A percentile compares a stretch with the other conserved stretches of the same genome.
Conservation (phyloP, 208 protist species). For the Lotmaria passim region DNA sequence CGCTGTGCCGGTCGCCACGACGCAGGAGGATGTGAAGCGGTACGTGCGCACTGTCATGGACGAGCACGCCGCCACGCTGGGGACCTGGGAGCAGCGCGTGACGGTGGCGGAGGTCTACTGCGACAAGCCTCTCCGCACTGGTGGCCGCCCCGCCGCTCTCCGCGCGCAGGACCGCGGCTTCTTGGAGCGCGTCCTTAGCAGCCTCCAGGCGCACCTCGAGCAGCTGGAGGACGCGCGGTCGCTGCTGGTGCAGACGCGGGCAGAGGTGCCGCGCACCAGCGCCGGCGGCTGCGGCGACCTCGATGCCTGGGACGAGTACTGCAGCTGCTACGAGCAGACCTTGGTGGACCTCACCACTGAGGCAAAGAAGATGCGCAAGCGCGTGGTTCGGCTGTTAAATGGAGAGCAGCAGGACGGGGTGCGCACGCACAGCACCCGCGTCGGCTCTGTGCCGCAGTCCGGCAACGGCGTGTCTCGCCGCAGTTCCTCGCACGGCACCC, state of each 20-base stretch:
- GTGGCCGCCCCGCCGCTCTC: slow-evolving; percentile 36
- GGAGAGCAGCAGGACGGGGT: slow-evolving; percentile 1
- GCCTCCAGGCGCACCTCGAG: slow-evolving; percentile 15
- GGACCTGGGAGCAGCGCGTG: slow-evolving; percentile 38
- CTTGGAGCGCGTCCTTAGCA: slow-evolving; percentile 28
- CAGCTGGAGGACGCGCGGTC: slow-evolving; percentile 31
- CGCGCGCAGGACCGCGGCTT: slow-evolving; percentile 37
- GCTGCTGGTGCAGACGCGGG: slow-evolving; percentile 26
- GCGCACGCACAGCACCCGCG: slow-evolving; percentile 8
- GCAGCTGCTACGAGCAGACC: slow-evolving; percentile 27
- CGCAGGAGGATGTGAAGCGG: slow-evolving; percentile 39
- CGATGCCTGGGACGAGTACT: slow-evolving; percentile 36
- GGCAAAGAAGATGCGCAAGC: slow-evolving; percentile 26
- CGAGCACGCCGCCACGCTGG: slow-evolving; percentile 31
- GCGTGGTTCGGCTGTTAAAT: slow-evolving; percentile 20
- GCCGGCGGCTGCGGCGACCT: slow-evolving; percentile 12
- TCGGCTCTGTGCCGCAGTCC: slow-evolving; percentile 9
- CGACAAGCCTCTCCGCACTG: slow-evolving; percentile 38
- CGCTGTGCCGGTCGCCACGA: neutral
- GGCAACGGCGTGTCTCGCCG: slow-evolving; percentile 14
- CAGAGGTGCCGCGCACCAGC: slow-evolving; percentile 14
- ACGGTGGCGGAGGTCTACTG: slow-evolving; percentile 40
- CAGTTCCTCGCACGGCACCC: slow-evolving; percentile 17
- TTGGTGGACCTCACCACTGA: slow-evolving; percentile 27
- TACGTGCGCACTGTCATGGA: slow-evolving; percentile 33